phyloP scores from a whole-genome alignment of 2,329 filamentous ascomycete genomes.

The Bipolaris sorokiniana region DNA sequence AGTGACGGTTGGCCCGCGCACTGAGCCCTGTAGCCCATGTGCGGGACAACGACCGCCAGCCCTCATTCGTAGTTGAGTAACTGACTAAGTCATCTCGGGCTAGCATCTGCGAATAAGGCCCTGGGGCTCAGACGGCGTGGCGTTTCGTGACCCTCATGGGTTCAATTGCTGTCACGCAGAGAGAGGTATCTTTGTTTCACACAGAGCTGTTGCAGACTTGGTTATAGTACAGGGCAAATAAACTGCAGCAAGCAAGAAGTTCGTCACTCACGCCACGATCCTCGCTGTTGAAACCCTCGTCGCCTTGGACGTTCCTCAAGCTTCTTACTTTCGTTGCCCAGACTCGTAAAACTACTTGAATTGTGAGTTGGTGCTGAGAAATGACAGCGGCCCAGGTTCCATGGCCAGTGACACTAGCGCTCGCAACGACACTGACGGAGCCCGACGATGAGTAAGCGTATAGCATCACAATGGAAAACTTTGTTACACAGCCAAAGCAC shows the following conservation, averaged over 20 bases:
- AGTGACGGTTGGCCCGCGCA: background rate
- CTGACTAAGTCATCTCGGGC: background rate
- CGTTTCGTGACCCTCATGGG: background rate
- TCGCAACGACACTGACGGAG: background rate
- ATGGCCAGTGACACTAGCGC: background rate
- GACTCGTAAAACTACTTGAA: background rate
- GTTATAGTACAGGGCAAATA: background rate
- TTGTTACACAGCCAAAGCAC: too few relatives aligned
- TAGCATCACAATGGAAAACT: background rate
- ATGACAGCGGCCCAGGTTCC: background rate
- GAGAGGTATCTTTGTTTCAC: background rate
- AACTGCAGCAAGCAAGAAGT: background rate
- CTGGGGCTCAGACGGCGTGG: conserved; percentile 3
- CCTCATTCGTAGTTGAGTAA: background rate
- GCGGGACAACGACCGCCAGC: background rate
- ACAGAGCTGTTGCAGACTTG: background rate
- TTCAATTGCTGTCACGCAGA: background rate
- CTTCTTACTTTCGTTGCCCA: background rate
- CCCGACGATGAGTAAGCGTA: background rate
- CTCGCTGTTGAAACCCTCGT: background rate
- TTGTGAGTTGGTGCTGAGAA: background rate
- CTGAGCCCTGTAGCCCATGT: background rate
- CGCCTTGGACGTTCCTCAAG: background rate
- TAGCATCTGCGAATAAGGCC: background rate
- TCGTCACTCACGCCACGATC: background rate